Evolutionary conservation across 352 stramenopile species (phyloP), one percentile per base, ranked within the genome.

Genomic region (Pythium rishiriense): DNA sequence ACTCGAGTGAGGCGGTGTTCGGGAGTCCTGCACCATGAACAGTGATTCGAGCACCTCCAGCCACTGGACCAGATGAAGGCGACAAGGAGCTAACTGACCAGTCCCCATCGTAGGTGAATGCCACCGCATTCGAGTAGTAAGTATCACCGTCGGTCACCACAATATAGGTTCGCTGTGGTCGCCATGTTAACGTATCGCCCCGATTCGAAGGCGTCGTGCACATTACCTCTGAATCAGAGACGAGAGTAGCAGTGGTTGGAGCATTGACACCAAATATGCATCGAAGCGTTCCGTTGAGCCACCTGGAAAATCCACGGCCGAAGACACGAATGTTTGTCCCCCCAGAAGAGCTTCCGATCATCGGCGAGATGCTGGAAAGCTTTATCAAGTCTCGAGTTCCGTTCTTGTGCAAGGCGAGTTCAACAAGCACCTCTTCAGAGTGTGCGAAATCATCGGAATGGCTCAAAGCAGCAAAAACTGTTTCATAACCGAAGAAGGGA

Each of bases 81-180:
- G 31, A 66, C 24, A 76, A 52, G 11, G 66, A 61, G 0, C 24
- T 55, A 4, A 85, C 25, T 7, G 26, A 55, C 78, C 79, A 92
- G 0, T 24, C 58, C 12, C 47, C 45, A 29, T 88, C 75, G 49
- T 90, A 93, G 0, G 59, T 37, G 29, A 76, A 93, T 17, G 57
- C 47, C 24, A 90, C 31, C 10, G 76, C 78, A 62, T 93, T 93
- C 0, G 83, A 88, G 49, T 70, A 90, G 50, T 83, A 83, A 1
- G 66, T 72, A 29, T 73, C 47, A 3, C 67, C 70, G 45, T 90
- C 76, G 0, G 78, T 90, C 19, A 92, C 64, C 67, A 85, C 82
- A 52, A 86, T n/a, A 51, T 79, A 87, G 0, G 67, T 81, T 43
- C 55, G 46, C 0, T 42, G 64, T 10, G 70, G 69, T 35, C 57